A percentile compares a stretch with the other conserved stretches of the same genome.
Conservation (phyloP, 139 green algal genomes). For the Nannochloris sp. region DNA sequence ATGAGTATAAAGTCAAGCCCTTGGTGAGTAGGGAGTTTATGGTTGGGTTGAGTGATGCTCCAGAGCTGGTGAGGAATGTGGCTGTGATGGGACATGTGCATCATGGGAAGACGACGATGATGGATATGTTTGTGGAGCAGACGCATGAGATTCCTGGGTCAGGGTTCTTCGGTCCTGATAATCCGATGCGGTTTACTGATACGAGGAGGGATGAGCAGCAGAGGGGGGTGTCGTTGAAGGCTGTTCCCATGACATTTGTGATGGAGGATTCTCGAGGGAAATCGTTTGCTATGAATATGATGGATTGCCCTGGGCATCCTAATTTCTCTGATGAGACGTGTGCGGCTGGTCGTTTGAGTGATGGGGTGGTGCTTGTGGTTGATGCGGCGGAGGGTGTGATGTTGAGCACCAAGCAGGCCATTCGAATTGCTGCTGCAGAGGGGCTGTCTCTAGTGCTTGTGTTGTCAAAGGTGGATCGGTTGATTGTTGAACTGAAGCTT, state of each 20-base stretch:
- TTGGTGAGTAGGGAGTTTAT: conserved; percentile 70
- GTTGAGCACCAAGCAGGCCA: conserved; percentile 70
- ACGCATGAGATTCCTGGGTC: conserved; percentile 60
- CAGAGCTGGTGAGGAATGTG: conserved; percentile 83
- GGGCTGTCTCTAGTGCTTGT: conserved; percentile 75
- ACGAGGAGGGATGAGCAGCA: conserved; percentile 89
- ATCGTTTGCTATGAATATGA: conserved; percentile 75
- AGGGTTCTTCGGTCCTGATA: conserved; percentile 15
- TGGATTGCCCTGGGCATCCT: conserved; percentile 82
- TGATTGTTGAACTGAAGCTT: conserved; percentile 97
- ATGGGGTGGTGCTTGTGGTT: conserved; percentile 84
- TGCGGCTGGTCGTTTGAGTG: conserved; percentile 66
- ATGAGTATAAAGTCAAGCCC: conserved; percentile 40
- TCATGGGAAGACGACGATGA: conserved; percentile 93
- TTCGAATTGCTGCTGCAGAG: conserved; percentile 76
- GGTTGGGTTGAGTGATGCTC: conserved; percentile 46
- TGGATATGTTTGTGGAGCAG: conserved; percentile 98
- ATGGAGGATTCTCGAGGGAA: conserved; percentile 76
- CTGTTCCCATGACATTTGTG: conserved; percentile 84
- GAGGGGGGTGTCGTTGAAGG: conserved; percentile 88
- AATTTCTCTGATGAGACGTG: conserved; percentile 97
- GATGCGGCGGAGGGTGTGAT: conserved; percentile 94
- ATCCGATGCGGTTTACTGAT: conserved; percentile 87
- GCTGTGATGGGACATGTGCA: conserved; percentile 91
- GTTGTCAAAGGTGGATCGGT: conserved; percentile 81